Conservation (phyloP, 345 rosid genomes). For the Ailanthus altissimus region DNA sequence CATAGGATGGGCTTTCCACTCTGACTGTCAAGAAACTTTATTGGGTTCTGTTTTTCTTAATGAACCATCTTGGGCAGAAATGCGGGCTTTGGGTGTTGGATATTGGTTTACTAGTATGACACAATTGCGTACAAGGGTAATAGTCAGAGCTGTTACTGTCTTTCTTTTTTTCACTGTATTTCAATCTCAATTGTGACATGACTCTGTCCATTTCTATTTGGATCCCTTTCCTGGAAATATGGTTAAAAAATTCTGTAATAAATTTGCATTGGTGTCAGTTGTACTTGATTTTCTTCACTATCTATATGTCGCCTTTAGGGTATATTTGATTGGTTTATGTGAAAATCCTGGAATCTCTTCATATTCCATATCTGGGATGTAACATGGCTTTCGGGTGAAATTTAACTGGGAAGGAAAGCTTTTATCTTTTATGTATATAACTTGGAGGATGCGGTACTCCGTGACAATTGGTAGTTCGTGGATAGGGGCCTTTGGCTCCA, state of each 20-base stretch:
- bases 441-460: neutral
- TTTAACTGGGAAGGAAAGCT: neutral
- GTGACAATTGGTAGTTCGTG: neutral
- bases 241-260: conserved; percentile 12
- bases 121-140: conserved; percentile 80
- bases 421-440: neutral
- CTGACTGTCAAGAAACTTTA: conserved; percentile 84
- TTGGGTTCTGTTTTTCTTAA: conserved; percentile 58
- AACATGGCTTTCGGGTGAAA: neutral
- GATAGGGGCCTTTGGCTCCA: neutral
- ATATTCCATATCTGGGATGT: neutral
- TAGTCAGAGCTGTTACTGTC: conserved; percentile 9
- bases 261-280: neutral
- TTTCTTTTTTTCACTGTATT: neutral
- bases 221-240: neutral
- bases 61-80: conserved; percentile 88
- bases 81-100: conserved; percentile 82
- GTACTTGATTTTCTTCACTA: conserved; percentile 3
- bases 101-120: conserved; percentile 72
- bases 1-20: conserved; percentile 90
- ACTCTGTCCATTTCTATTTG: conserved; percentile 1
- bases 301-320: neutral
- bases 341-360: neutral
- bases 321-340: neutral
- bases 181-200: conserved; percentile 8